Evolutionary conservation across 306 rosid genomes (phyloP).

Genomic region (Neltuma alba): DNA sequence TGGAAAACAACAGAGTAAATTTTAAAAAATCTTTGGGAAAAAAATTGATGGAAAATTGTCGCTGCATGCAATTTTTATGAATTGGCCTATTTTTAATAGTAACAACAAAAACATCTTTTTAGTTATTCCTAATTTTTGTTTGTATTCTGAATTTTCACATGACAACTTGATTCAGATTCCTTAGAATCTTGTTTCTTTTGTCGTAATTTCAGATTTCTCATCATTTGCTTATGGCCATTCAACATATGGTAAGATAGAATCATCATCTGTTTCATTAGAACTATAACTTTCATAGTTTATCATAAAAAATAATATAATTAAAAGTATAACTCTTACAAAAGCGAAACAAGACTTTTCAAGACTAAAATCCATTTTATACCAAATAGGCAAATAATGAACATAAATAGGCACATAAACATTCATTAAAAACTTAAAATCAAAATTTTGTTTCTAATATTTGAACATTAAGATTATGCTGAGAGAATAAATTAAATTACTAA

Average conservation of each 20-base stretch:
- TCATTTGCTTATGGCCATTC: conserved; percentile 1
- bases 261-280: neutral
- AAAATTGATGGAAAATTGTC: neutral
- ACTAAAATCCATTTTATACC: neutral
- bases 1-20: neutral
- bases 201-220: neutral
- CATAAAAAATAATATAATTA: neutral
- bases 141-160: neutral
- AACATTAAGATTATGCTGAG: too few relatives aligned
- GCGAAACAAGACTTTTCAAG: neutral
- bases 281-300: neutral
- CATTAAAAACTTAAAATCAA: too few relatives aligned
- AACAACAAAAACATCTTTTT: conserved; percentile 2
- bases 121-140: neutral
- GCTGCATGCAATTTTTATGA: neutral
- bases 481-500: too few relatives aligned
- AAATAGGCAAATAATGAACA: too few relatives aligned
- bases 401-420: too few relatives aligned
- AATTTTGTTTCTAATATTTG: too few relatives aligned
- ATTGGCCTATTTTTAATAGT: neutral
- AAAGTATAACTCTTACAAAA: neutral
- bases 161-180: neutral
- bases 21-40: neutral
- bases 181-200: neutral
- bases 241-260: neutral